Evolutionary conservation across 2,329 filamentous ascomycete genomes (phyloP).

Genomic region (Sporothrix protearum): DNA sequence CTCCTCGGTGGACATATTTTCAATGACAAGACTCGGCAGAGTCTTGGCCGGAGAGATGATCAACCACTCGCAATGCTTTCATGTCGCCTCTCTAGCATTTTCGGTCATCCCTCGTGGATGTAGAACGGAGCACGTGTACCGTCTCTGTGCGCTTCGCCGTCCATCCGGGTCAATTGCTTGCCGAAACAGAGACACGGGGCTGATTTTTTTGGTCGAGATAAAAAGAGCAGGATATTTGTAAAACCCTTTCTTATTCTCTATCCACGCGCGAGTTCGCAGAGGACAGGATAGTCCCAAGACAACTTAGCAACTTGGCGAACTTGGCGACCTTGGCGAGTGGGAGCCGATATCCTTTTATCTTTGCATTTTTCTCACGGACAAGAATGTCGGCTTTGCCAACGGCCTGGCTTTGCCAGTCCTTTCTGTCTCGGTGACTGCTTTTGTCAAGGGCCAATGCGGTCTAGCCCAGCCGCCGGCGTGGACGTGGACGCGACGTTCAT

Average conservation of each 20-base stretch:
- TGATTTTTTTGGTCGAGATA: background rate
- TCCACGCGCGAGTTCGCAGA: background rate
- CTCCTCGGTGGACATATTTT: background rate
- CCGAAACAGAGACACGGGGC: background rate
- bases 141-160: background rate
- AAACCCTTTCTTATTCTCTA: background rate
- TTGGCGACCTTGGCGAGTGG: slow-evolving; percentile 18
- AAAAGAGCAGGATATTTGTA: too few relatives aligned
- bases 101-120: background rate
- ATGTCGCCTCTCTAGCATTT: background rate
- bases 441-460: background rate
- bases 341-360: slow-evolving; percentile 12
- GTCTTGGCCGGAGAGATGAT: background rate
- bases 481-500: background rate
- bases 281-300: background rate
- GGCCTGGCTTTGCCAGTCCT: background rate
- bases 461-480: background rate
- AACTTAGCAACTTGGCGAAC: slow-evolving; percentile 7
- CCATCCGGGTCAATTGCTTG: background rate
- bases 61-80: background rate
- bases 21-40: background rate
- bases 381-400: background rate
- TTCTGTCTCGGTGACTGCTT: background rate
- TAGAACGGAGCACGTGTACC: background rate
- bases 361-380: background rate